phyloP scores from a whole-genome alignment of 2,329 filamentous ascomycete genomes.

The Penicillium sp. region DNA sequence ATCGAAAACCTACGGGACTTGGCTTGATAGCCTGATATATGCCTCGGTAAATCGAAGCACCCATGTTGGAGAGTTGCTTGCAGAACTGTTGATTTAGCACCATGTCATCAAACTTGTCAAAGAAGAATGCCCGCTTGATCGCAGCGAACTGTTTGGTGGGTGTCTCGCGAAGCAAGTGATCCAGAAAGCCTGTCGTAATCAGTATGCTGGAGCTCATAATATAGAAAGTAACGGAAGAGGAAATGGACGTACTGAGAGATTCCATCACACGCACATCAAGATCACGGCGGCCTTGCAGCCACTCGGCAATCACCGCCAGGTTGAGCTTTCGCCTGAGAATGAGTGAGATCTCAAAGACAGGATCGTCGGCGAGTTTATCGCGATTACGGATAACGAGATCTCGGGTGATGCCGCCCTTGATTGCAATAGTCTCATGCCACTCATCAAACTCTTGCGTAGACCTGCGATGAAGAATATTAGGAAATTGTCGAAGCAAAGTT shows the following conservation, averaged over 20 bases:
- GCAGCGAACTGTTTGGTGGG: slow-evolving; percentile 64
- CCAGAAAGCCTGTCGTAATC: slow-evolving; percentile 63
- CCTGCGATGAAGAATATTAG: slow-evolving; percentile 28
- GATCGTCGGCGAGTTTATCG: no score
- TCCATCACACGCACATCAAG: slow-evolving; percentile 69
- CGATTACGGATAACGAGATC: no score
- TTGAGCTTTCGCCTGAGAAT: slow-evolving; percentile 60
- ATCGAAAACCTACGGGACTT: slow-evolving; percentile 51
- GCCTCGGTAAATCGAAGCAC: slow-evolving; percentile 78
- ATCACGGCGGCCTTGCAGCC: slow-evolving; percentile 57
- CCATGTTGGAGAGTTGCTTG: slow-evolving; percentile 34
- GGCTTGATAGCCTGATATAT: slow-evolving; percentile 82
- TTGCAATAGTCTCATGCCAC: slow-evolving; percentile 60
- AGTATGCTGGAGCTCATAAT: background rate
- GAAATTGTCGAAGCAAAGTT: slow-evolving; percentile 33
- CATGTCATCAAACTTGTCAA: slow-evolving; percentile 51
- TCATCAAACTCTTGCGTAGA: slow-evolving; percentile 36
- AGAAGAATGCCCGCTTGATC: slow-evolving; percentile 77
- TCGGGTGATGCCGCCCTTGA: slow-evolving; percentile 63
- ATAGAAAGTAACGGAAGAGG: background rate
- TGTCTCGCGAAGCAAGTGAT: slow-evolving; percentile 77
- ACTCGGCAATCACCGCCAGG: slow-evolving; percentile 62
- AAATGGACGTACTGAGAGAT: slow-evolving; percentile 61
- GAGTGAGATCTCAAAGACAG: slow-evolving; percentile 55
- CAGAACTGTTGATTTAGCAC: slow-evolving; percentile 50